A percentile compares a stretch with the other conserved stretches of the same genome.
phyloP scores from a whole-genome alignment of 176 grass and related monocot species.

The Aegilops speltoides region DNA sequence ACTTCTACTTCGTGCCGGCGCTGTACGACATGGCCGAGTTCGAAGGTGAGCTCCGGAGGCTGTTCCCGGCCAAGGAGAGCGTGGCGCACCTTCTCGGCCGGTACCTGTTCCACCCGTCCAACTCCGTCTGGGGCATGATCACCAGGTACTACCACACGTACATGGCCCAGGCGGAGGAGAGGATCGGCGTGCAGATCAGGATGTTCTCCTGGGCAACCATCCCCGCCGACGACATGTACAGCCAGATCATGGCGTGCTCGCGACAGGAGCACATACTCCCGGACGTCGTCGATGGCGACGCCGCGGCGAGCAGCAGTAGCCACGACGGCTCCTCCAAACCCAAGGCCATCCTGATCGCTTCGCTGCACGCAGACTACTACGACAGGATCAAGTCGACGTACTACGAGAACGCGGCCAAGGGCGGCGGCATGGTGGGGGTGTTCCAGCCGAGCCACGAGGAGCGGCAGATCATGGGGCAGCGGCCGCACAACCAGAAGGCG shows the following conservation, averaged over 20 bases:
- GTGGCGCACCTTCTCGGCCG: conserved; percentile 47
- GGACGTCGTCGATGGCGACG: background rate
- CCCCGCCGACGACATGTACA: conserved; percentile 32
- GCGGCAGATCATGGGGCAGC: conserved; percentile 19
- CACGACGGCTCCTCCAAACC: background rate
- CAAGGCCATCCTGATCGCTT: conserved; percentile 44
- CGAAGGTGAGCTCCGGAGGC: conserved; percentile 23
- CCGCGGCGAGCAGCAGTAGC: background rate
- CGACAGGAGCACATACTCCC: conserved; percentile 45
- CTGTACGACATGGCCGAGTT: conserved; percentile 49
- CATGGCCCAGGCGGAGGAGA: conserved; percentile 25
- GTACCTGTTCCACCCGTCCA: conserved; percentile 59
- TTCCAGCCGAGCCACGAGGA: conserved; percentile 60
- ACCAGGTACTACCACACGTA: conserved; percentile 41
- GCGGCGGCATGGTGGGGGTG: conserved; percentile 4
- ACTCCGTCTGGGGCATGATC: conserved; percentile 48
- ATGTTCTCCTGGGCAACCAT: conserved; percentile 22
- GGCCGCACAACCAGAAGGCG: conserved; percentile 58
- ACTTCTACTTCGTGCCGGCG: conserved; percentile 49
- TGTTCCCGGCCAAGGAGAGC: conserved; percentile 65
- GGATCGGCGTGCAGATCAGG: conserved; percentile 56
- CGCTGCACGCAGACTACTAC: conserved; percentile 53
- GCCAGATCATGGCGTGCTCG: conserved; percentile 48
- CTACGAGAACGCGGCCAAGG: conserved; percentile 38
- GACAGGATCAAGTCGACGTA: conserved; percentile 40